Evolutionary conservation across 441 rosid species (phyloP).

Genomic region (Melastoma candidum): DNA sequence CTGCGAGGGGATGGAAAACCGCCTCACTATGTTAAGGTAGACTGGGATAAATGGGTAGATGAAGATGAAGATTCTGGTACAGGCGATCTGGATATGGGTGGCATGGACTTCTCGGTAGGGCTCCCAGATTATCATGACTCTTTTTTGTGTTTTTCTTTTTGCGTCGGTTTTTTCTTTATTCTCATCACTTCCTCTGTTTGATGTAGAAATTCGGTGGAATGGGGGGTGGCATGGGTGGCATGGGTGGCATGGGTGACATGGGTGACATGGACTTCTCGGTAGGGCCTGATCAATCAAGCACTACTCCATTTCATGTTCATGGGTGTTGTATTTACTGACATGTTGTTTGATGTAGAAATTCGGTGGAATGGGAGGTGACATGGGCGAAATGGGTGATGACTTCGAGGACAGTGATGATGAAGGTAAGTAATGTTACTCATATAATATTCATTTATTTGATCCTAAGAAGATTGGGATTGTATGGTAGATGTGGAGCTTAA

Average conservation of each 20-base stretch:
- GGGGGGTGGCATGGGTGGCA: too few relatives aligned
- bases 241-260: not conserved
- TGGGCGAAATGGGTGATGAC: conserved; percentile 37
- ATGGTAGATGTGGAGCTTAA: not conserved
- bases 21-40: conserved; percentile 68
- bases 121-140: not conserved
- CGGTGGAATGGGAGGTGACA: conserved; percentile 13
- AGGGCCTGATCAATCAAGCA: conserved; percentile 8
- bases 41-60: conserved; percentile 88
- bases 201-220: conserved; percentile 39
- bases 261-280: conserved; percentile 24
- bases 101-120: conserved; percentile 79
- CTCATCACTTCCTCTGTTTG: conserved; percentile 1
- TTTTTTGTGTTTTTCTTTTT: not conserved
- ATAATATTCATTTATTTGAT: too few relatives aligned
- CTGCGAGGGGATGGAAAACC: conserved; percentile 49
- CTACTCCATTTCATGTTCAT: too few relatives aligned
- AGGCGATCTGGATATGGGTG: conserved; percentile 60
- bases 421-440: conserved; percentile 29
- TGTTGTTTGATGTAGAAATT: not conserved
- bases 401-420: conserved; percentile 80
- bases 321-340: too few relatives aligned
- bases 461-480: not conserved
- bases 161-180: not conserved
- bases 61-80: conserved; percentile 40